Evolutionary conservation across 2,329 filamentous ascomycete genomes (phyloP).

Genomic region (Paraphaeosphaeria sporulosa): DNA sequence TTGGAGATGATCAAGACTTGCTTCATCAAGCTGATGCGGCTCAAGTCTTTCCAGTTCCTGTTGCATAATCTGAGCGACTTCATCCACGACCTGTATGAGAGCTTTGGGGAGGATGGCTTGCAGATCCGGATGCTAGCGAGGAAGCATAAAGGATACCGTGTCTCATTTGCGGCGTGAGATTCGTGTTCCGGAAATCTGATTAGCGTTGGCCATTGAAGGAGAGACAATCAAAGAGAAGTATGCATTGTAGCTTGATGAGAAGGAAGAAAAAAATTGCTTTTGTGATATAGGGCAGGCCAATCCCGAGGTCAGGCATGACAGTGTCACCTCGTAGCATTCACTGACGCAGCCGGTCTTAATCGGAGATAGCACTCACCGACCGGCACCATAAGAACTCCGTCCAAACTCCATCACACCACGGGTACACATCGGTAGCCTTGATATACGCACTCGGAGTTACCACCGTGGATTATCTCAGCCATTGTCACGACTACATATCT

Average conservation of each 20-base stretch:
- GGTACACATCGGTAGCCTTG: background rate
- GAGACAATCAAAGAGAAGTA: background rate
- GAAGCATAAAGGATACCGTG: background rate
- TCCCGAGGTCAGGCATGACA: background rate
- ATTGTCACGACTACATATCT: background rate
- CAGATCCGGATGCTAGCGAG: background rate
- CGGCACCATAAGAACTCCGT: background rate
- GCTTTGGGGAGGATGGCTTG: background rate
- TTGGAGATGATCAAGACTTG: conserved; percentile 28
- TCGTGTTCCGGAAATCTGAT: background rate
- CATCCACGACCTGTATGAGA: background rate
- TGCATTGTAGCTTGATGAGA: background rate
- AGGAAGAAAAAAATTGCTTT: background rate
- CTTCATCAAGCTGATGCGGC: conserved; percentile 20
- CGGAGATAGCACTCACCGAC: background rate
- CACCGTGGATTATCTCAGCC: background rate
- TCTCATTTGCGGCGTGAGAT: background rate
- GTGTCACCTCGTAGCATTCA: background rate
- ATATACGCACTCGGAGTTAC: background rate
- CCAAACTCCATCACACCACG: background rate
- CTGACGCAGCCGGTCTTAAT: background rate
- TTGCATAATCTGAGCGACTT: background rate
- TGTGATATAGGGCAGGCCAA: background rate
- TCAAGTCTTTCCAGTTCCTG: conserved; percentile 5
- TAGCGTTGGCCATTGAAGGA: background rate